Base-by-base conservation (phyloP, 768 basidiomycete species). In the Nevesoporus exiguus region DNA sequence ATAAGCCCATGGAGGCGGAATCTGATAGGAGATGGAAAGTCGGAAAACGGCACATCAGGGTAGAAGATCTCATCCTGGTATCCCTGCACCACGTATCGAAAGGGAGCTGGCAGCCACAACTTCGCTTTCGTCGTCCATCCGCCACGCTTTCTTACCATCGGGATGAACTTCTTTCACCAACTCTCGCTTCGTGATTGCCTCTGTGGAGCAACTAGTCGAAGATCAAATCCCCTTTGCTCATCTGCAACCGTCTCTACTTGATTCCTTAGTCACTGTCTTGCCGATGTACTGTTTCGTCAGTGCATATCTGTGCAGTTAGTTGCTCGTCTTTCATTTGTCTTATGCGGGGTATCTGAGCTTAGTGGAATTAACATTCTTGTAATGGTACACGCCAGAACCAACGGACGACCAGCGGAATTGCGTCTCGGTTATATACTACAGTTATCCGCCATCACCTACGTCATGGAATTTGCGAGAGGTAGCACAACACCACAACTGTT, bases 21-120 rank as follows among this genome's bases (percentile, higher is more conserved):
- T 76, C 78, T 3, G 84, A 88, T 64, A 63, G 65, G 10, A 69
- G 72, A 25, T 91, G 86, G 88, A 76, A 73, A 58, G 78, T 91
- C n/a, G 86, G 85, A 15, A 61, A 66, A 14, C 64, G 71, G 37
- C 72, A 78, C 55, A 84, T 90, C 69, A 78, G 68, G 34, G 71
- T 86, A 5, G 85, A 86, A 27, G 81, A 90, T 64, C 74, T 91
- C 47, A 73, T 85, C 47, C 79, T 91, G 42, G 85, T 91, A 60
- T 86, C 86, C 60, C 81, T 90, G 50, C 88, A 90, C 70, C 89
- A 91, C 59, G 87, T 90, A 48, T 89, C 88, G 13, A 82, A 88
- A 70, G 88, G 89, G 11, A 85, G 83, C 52, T 91, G 88, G 88
- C 88, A 91, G 55, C 86, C 88, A 21, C 87, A 90, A 52, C 70